Percentiles rank a stretch among this genome's conserved stretches.
Evolutionary conservation across 768 basidiomycete species (phyloP).

Genomic region (Kwoniella heveanensis): DNA sequence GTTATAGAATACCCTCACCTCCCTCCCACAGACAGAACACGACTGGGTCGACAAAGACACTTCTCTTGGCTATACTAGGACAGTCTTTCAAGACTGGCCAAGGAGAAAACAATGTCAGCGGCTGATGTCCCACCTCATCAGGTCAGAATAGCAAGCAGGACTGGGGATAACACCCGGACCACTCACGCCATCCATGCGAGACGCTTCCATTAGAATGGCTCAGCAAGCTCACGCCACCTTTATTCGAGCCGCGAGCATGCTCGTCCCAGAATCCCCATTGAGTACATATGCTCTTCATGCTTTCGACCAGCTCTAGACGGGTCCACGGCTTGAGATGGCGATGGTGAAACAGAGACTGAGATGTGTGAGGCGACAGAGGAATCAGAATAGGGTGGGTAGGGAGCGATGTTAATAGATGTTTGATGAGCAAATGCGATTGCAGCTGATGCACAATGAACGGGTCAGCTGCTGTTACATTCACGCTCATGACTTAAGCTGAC

Average conservation of each 20-base stretch:
- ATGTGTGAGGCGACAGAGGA: conserved; percentile 79
- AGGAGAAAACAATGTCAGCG: conserved; percentile 2
- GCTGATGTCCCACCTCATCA: not conserved
- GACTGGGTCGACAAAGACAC: conserved; percentile 84
- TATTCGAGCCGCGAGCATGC: conserved; percentile 8
- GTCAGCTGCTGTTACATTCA: too few species aligned
- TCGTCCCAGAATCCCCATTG: conserved; percentile 67
- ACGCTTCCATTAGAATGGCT: conserved; percentile 92
- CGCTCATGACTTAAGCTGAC: not conserved
- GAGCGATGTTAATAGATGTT: conserved; percentile 56
- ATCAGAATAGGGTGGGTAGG: conserved; percentile 74
- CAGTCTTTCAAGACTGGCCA: conserved; percentile 68
- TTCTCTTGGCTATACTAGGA: conserved; percentile 69
- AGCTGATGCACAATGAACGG: too few species aligned
- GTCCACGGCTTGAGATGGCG: conserved; percentile 71
- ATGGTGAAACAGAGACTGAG: conserved; percentile 79
- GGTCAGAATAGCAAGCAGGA: not conserved
- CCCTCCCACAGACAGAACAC: conserved; percentile 93
- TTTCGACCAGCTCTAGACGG: conserved; percentile 64
- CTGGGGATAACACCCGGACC: not conserved
- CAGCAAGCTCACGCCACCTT: conserved; percentile 70
- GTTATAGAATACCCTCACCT: conserved; percentile 61
- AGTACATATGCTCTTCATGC: conserved; percentile 64
- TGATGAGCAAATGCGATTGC: conserved; percentile 63
- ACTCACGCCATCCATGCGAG: conserved; percentile 73